phyloP scores from a whole-genome alignment of 139 green algal genomes.

The Auxenochlorella pyrenoidosa region DNA sequence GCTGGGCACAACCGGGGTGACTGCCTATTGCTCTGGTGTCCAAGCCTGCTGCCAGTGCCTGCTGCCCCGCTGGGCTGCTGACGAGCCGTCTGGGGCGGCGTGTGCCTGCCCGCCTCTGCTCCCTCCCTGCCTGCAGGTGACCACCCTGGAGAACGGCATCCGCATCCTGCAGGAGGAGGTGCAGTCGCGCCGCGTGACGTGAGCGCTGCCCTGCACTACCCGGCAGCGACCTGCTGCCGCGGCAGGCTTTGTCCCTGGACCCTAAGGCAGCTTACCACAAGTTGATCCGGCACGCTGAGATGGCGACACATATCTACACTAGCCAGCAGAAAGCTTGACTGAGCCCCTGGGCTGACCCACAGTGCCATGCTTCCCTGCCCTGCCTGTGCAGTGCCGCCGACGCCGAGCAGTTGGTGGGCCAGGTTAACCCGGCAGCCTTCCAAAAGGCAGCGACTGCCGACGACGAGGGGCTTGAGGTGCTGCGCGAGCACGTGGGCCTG shows the following conservation, averaged over 20 bases:
- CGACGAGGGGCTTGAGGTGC: constrained; percentile 53
- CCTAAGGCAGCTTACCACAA: too few species aligned
- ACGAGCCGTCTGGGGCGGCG: neutral
- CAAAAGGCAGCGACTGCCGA: constrained; percentile 46
- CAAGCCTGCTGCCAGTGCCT: neutral
- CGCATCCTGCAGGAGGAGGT: constrained; percentile 65
- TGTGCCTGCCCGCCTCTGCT: neutral
- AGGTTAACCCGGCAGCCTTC: constrained; percentile 69
- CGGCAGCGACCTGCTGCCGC: too few species aligned
- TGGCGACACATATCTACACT: too few species aligned
- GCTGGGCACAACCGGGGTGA: too few species aligned
- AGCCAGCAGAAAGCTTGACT: too few species aligned
- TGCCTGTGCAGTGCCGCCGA: constrained; percentile 32
- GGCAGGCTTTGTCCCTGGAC: too few species aligned
- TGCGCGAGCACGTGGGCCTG: constrained; percentile 60
- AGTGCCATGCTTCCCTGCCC: neutral
- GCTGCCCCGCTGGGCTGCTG: neutral
- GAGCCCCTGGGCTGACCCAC: too few species aligned
- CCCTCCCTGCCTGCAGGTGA: constrained; percentile 44
- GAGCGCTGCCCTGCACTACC: neutral
- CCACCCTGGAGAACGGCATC: constrained; percentile 63
- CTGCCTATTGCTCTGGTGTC: neutral
- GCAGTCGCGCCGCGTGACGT: constrained; percentile 39
- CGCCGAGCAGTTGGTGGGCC: constrained; percentile 57
- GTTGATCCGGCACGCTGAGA: too few species aligned